phyloP scores from a whole-genome alignment of 371 early-diverging fungal species.

The Entomophthora muscae region DNA sequence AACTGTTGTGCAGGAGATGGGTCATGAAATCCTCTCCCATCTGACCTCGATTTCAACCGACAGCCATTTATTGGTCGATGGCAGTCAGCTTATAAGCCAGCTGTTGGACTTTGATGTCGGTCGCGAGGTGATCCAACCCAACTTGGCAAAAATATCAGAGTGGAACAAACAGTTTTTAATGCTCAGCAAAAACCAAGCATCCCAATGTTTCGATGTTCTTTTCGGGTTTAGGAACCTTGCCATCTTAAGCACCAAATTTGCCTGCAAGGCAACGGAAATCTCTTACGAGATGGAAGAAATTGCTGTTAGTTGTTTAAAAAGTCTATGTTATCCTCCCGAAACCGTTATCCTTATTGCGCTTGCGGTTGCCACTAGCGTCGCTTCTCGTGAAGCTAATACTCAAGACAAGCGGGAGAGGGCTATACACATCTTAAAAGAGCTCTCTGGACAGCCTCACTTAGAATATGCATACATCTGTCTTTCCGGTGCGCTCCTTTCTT shows the following conservation, averaged over 20 bases:
- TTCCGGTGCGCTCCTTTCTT: background rate
- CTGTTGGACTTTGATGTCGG: background rate
- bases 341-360: background rate
- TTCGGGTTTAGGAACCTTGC: background rate
- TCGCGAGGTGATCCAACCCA: background rate
- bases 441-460: background rate
- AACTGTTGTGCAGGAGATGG: background rate
- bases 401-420: background rate
- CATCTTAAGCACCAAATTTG: background rate
- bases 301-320: background rate
- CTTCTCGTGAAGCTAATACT: background rate
- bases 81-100: background rate
- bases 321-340: background rate
- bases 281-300: background rate
- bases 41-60: background rate
- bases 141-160: background rate
- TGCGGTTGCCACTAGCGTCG: background rate
- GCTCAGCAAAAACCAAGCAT: background rate
- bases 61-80: background rate
- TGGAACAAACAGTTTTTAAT: background rate
- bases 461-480: background rate
- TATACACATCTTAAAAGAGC: background rate
- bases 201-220: background rate
- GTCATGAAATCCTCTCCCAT: background rate
- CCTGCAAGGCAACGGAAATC: background rate